Evolutionary conservation across 108 stramenopile species (phyloP), one percentile per base, ranked within the genome.

Genomic region (Mayamaea pseudoterrestris): DNA sequence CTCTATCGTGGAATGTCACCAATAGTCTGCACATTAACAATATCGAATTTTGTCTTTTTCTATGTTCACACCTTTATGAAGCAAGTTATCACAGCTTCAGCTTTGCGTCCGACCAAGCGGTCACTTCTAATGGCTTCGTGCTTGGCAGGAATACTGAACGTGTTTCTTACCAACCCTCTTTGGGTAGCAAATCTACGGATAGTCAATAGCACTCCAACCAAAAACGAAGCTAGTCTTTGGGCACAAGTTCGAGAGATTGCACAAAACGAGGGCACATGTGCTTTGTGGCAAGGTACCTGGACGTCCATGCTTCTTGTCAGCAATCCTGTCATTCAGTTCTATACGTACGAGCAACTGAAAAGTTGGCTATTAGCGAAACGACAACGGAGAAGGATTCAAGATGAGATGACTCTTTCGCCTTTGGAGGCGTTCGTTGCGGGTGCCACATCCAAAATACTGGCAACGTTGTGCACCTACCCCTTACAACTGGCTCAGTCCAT

Each of bases 291-390:
- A 50, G 78, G 88, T 17, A 89, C 81, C 20, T 27, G 35, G 6
- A 72, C 92, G 14, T 92, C 90, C 16, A 44, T 96, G n/a, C 47
- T 93, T 5, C 66, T 93, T 12, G 92, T 96, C n/a, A 78, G 80
- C 37, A 96, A 96, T 61, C 94, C 94, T 13, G 77, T 85, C 63
- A 84, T 96, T 29, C 94, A 96, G 61, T 88, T 83, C 53, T 76
- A 88, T 43, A 54, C 71, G 4, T 96, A 96, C 68, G 94, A 90
- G 25, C 73, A 72, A 37, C 50, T 92, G 44, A 88, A 86, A 41
- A 41, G 45, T n/a, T 37, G 54, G 34, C 30, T 46, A 27, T 37
- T 67, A 3, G 17, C 21, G 13, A 25, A 29, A 13, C 21, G 23
- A 42, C 21, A 18, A 12, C 25, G 24, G 26, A n/a, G 25, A 24